Conservation (phyloP, 169 alveolate species). For the Plasmodium relictum region DNA sequence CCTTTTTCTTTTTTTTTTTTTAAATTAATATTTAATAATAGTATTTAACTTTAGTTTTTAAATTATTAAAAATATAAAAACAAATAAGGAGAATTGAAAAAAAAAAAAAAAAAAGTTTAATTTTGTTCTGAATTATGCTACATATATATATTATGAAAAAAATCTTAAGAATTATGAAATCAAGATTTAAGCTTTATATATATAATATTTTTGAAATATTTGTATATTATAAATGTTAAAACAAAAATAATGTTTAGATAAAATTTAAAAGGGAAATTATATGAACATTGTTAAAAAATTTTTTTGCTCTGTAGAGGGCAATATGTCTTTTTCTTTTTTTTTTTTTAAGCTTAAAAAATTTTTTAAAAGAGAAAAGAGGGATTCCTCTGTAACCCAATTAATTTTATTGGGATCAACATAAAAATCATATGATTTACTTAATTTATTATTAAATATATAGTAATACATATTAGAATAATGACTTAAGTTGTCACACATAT, state of each 20-base stretch:
- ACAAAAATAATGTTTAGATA: no score
- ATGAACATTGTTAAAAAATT: constrained; percentile 35
- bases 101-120: constrained; percentile 5
- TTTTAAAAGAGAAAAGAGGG: constrained; percentile 62
- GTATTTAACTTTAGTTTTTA: constrained; percentile 32
- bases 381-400: constrained; percentile 35
- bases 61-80: neutral
- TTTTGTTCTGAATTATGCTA: neutral
- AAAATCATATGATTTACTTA: constrained; percentile 18
- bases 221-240: no score
- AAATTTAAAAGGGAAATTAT: neutral
- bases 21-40: constrained; percentile 13
- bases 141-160: no score
- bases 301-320: constrained; percentile 13
- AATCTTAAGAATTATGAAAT: no score
- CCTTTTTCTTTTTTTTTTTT: constrained; percentile 39
- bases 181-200: no score
- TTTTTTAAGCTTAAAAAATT: constrained; percentile 65
- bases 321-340: constrained; percentile 37
- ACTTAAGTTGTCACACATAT: constrained; percentile 71
- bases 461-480: constrained; percentile 58
- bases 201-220: no score
- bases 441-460: constrained; percentile 21
- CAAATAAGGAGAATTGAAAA: neutral
- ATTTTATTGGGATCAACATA: constrained; percentile 67